Evolutionary conservation across 2,329 filamentous ascomycete genomes (phyloP), one percentile per base, ranked within the genome.

Genomic region (Penicillium sp.): DNA sequence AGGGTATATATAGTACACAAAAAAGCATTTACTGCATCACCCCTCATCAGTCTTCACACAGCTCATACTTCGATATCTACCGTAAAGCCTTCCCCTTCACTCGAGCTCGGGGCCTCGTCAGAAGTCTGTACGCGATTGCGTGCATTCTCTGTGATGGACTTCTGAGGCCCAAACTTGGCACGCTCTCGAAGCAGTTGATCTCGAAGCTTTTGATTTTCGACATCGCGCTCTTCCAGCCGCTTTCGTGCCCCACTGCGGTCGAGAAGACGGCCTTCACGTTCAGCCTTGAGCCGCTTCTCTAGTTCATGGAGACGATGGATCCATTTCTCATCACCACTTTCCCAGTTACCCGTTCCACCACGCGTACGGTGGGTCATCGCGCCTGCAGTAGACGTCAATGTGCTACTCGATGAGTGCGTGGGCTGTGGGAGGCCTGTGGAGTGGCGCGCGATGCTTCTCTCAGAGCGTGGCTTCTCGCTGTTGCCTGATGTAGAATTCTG

Each of bases 201-300:
- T 53, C 84, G 79, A 56, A 94, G 74, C 61, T 89, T 85, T 61
- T 87, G 83, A 67, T 91, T 91, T 76, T 92, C 88, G 50, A 82
- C 78, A 68, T 87, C 83, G n/a, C 88, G 82, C 57, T 92, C 89
- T 54, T 91, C 87, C 0, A 96, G 76, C 48, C 93, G 80, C 76
- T 92, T 89, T 51, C 90, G 80, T 24, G 93, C 93, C 21, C 91
- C 92, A 44, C 84, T 88, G 3, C 94, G 85, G 75, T 99, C 94
- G 54, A 96, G 79, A 49, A 95, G 79, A 40, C 94, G 80, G 1
- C 87, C 92, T 73, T 97, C 94, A 13, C 94, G 80, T 76, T 99
- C 94, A 42, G 90, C 87, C 72, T 96, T 96, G 16, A 99, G 80
- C 64, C 95, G 86, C 61, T 88, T 83, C 78, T 99, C 94, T 63